Evolutionary conservation across 495 filamentous ascomycete genomes (phyloP).

Genomic region (Aspergillus homomorphus): DNA sequence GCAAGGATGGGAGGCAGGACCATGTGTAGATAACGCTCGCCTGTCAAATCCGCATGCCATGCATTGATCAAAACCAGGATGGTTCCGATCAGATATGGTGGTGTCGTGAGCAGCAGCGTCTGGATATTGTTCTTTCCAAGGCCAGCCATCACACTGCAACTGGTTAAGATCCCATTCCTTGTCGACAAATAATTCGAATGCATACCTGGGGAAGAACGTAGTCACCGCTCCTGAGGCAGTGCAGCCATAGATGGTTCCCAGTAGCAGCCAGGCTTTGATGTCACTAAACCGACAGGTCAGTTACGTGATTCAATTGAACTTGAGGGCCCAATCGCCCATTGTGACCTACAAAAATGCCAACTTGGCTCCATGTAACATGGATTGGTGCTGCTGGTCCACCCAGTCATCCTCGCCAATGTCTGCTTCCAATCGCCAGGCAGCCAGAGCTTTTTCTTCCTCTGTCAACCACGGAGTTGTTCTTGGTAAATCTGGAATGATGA

Average conservation of each 20-base stretch:
- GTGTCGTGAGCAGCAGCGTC: slow-evolving; percentile 68
- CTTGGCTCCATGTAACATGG: slow-evolving; percentile 63
- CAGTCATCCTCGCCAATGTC: slow-evolving; percentile 78
- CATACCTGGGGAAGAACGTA: slow-evolving; percentile 67
- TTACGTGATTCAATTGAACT: too few species aligned
- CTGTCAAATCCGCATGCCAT: slow-evolving; percentile 69
- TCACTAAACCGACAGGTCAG: not conserved
- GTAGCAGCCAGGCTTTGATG: slow-evolving; percentile 3
- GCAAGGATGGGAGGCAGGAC: slow-evolving; percentile 61
- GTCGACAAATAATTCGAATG: slow-evolving; percentile 54
- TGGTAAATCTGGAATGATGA: slow-evolving; percentile 76
- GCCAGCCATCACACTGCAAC: not conserved
- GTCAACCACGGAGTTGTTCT: slow-evolving; percentile 70
- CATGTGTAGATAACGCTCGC: slow-evolving; percentile 73
- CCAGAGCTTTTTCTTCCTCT: slow-evolving; percentile 64
- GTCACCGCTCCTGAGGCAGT: slow-evolving; percentile 1
- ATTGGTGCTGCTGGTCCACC: slow-evolving; percentile 57
- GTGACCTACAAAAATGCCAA: slow-evolving; percentile 49
- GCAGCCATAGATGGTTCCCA: not conserved
- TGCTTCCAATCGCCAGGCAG: slow-evolving; percentile 66
- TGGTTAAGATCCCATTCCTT: slow-evolving; percentile 29
- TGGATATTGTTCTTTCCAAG: slow-evolving; percentile 59
- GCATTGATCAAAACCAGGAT: slow-evolving; percentile 65
- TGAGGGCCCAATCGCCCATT: not conserved
- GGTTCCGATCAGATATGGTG: slow-evolving; percentile 66